Evolutionary conservation across 2,329 filamentous ascomycete genomes (phyloP), one percentile per base, ranked within the genome.

Genomic region (Colletotrichum sansevieriae): DNA sequence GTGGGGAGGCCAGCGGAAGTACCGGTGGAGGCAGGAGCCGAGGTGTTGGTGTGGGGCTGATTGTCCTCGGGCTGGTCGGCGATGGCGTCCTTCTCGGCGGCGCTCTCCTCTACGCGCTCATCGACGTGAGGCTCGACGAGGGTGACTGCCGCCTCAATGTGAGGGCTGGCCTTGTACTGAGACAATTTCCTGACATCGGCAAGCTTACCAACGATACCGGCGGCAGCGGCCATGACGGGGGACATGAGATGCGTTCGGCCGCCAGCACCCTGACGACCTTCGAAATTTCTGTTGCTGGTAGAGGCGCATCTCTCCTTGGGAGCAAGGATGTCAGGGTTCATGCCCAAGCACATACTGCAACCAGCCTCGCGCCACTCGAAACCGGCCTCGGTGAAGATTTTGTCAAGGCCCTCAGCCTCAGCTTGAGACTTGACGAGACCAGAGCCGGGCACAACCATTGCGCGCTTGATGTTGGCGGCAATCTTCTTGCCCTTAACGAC

Each of bases 341-440:
- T 99, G 78, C 96, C 96, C 63, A 99, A 87, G 79, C 96, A 98
- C 96, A 99, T 99, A 71, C 93, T 97, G 88, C 96, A 99, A 57
- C 96, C 96, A 73, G 96, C 96, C 83, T 99, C 96, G 78, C 96
- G 90, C 95, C 95, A 98, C 80, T 98, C 95, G 73, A 98, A 98
- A 8, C 96, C 96, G 56, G 96, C 95, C 70, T 97, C 93, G 9
- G 83, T 77, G 81, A 99, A 98, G 77, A 98, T 92, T 84, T 94
- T 93, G 82, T 98, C 93, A 4, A 99, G 89, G 61, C 95, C 95
- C 81, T 98, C 96, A 2, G 88, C 84, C 82, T 99, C 95, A 6
- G 96, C 96, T 80, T 94, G 92, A 70, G 91, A 89, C 86, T 98
- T 98, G 75, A 99, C 92, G 8, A 98, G 88, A 73, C 96, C 96